These are phyloP conservation scores for Crucihimalaya himalaica DNA, from an alignment of 345 rosid genomes.

Conservation along the genomic window DNA sequence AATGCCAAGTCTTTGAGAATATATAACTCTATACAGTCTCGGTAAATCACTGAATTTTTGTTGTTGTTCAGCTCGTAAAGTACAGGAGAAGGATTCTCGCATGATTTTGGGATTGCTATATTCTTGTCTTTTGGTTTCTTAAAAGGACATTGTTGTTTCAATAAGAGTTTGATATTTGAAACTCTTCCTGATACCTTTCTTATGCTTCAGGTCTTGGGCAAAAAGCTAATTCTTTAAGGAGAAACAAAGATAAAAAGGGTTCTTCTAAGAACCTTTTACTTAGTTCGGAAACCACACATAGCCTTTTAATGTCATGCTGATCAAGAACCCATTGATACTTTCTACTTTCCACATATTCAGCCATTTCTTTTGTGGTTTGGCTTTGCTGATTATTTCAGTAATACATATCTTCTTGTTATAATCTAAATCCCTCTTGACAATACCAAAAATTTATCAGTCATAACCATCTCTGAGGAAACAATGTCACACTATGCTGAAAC, in stretches of 20 bases:
- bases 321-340: conserved; percentile 23
- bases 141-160: conserved; percentile 14
- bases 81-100: conserved; percentile 16
- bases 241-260: conserved; percentile 32
- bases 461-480: conserved; percentile 4
- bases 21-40: not conserved
- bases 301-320: conserved; percentile 36
- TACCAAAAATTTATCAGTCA: not conserved
- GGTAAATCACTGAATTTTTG: conserved; percentile 1
- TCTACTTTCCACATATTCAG: conserved; percentile 14
- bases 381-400: conserved; percentile 4
- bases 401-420: conserved; percentile 14
- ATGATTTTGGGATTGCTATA: not conserved
- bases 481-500: conserved; percentile 12
- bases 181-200: conserved; percentile 34
- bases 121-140: conserved; percentile 29
- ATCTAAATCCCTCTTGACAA: conserved; percentile 1
- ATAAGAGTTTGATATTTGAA: not conserved
- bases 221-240: conserved; percentile 14
- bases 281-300: conserved; percentile 24
- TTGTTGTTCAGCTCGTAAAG: not conserved
- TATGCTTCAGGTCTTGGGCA: conserved; percentile 20
- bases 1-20: conserved; percentile 13
- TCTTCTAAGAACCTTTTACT: conserved; percentile 33
- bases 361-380: conserved; percentile 5